These are phyloP conservation scores for Kazachstania sp. DNA, from an alignment of 1,139 yeast genomes.

Conservation along the genomic window DNA sequence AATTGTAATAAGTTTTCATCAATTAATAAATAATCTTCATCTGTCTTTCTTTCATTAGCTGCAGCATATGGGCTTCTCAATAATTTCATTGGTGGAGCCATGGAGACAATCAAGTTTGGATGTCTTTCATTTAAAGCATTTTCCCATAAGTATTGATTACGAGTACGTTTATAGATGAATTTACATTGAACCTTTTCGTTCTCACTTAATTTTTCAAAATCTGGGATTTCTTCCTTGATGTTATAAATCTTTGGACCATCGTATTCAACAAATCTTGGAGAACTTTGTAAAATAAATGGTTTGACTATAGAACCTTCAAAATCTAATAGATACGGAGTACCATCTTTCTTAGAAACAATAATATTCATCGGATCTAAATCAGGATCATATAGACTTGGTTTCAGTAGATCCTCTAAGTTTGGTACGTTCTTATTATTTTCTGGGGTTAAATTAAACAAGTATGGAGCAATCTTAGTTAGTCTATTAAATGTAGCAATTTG, in stretches of 20 bases:
- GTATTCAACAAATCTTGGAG: constrained; percentile 79
- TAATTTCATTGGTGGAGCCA: constrained; percentile 66
- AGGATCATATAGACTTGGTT: constrained; percentile 69
- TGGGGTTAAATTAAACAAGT: constrained; percentile 40
- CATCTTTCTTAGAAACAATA: constrained; percentile 39
- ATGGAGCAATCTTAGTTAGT: constrained; percentile 46
- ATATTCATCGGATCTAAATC: constrained; percentile 90
- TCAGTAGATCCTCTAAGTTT: constrained; percentile 51
- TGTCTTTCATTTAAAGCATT: constrained; percentile 54
- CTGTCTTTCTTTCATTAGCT: constrained; percentile 53
- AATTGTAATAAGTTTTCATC: constrained; percentile 66
- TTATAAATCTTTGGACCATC: constrained; percentile 80
- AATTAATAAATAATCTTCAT: constrained; percentile 55
- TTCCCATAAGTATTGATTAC: constrained; percentile 89
- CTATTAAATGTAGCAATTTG: constrained; percentile 54
- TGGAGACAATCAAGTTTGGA: constrained; percentile 63
- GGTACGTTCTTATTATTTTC: constrained; percentile 41
- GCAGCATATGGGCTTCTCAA: constrained; percentile 60
- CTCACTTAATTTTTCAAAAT: constrained; percentile 56
- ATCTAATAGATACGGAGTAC: constrained; percentile 53
- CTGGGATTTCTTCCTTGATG: constrained; percentile 64
- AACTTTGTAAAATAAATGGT: constrained; percentile 68
- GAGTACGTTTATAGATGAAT: constrained; percentile 79
- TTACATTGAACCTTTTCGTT: constrained; percentile 71
- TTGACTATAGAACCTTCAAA: constrained; percentile 73